Evolutionary conservation across 1,284 basidiomycete species (phyloP), one percentile per base, ranked within the genome.

Genomic region (Apiotrichum mycotoxinovorans): DNA sequence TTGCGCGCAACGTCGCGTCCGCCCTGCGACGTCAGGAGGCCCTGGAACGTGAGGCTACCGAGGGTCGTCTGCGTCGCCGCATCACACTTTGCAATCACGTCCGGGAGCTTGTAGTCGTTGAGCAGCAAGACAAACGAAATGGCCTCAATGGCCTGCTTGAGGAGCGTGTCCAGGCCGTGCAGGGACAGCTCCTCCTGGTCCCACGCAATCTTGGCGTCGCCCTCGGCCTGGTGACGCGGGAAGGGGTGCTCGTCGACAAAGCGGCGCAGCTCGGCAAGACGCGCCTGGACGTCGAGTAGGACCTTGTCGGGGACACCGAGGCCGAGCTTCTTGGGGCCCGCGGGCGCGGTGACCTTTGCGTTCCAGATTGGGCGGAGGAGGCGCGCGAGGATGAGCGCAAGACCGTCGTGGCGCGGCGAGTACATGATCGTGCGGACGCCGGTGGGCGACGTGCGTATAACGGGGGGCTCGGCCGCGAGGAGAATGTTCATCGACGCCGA

Each of bases 81-180:
- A 52, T 66, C 60, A 47, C 63, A 63, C 62, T 58, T 60, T 27
- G 58, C 58, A 58, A 96, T 85, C 22, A 97, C 80, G 61, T 94
- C 89, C n/a, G 87, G 84, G 26, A 98, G 80, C 61, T 86, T 85
- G 78, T 97, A 95, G 73, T 98, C 96, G 65, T 85, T 89, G 38
- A 98, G 80, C 25, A 98, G 83, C 26, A 98, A 82, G 48, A 98
- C 81, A 75, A 98, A 99, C 1, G 91, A 91, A 60, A 98, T 85
- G 0, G 91, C 91, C 76, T 96, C 93, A 48, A 95, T 88, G 4
- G 88, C 85, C 68, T 91, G 85, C 23, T 83, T 84, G 44, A 97
- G 79, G 41, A 99, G 82, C 23, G 82, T 78, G 63, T 61, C 54
- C 10, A 75, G 60, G 1, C 63, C 69, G 42, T 72, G 64, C 17